These are phyloP conservation scores for Ampelomyces quisqualis DNA, from an alignment of 2,329 filamentous ascomycete genomes.

Conservation along the genomic window DNA sequence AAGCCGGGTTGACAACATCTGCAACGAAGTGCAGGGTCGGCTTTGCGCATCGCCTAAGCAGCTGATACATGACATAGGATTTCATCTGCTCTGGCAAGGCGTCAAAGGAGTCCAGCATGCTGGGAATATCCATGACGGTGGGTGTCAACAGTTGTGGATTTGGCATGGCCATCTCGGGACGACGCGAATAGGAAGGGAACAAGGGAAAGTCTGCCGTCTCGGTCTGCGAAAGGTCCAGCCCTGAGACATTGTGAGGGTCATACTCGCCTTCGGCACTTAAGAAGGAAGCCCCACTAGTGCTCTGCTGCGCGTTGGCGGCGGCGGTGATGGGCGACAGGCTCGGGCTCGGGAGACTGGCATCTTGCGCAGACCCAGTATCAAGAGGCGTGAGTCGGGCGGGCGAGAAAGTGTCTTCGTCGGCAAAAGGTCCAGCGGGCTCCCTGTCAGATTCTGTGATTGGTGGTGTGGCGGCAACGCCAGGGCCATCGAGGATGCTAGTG, in stretches of 20 bases:
- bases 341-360: conserved; percentile 91
- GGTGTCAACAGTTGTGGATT: conserved; percentile 43
- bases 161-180: conserved; percentile 20
- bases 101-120: conserved; percentile 87
- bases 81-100: conserved; percentile 89
- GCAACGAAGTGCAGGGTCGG: conserved; percentile 88
- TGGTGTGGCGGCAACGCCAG: conserved; percentile 68
- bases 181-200: conserved; percentile 19
- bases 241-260: conserved; percentile 41
- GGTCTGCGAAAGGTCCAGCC: conserved; percentile 37
- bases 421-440: conserved; percentile 57
- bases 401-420: conserved; percentile 18
- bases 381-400: conserved; percentile 52
- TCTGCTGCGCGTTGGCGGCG: conserved; percentile 60
- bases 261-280: conserved; percentile 31
- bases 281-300: conserved; percentile 29
- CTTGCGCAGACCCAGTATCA: conserved; percentile 73
- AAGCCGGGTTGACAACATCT: conserved; percentile 84
- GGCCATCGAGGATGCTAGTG: conserved; percentile 33
- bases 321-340: conserved; percentile 87
- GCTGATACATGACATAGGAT: conserved; percentile 94
- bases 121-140: conserved; percentile 72
- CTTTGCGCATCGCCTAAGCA: conserved; percentile 82
- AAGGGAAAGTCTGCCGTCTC: conserved; percentile 17
- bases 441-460: conserved; percentile 72